Percentiles rank a stretch among this genome's conserved stretches.
These are phyloP conservation scores for Platanthera zijinensis DNA, from an alignment of 106 monocot species.

Conservation along the genomic window DNA sequence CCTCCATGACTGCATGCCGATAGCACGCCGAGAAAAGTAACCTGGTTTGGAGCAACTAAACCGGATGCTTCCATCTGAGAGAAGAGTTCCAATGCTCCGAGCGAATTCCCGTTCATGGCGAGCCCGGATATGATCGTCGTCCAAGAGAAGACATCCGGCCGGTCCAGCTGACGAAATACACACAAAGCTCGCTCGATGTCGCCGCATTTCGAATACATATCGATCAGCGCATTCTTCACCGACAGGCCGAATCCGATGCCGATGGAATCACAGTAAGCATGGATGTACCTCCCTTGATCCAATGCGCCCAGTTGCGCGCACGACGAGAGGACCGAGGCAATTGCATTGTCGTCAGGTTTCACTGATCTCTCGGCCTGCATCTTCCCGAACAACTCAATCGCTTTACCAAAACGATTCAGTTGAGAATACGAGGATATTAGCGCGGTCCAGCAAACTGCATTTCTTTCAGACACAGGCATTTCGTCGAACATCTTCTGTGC, in stretches of 20 bases:
- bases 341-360: slow-evolving; percentile 37
- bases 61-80: slow-evolving; percentile 41
- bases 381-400: slow-evolving; percentile 51
- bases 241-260: slow-evolving; percentile 21
- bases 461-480: slow-evolving; percentile 33
- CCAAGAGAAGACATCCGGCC: slow-evolving; percentile 66
- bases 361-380: slow-evolving; percentile 45
- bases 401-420: slow-evolving; percentile 26
- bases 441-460: slow-evolving; percentile 61
- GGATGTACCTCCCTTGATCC: slow-evolving; percentile 58
- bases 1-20: slow-evolving; percentile 82
- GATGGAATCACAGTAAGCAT: slow-evolving; percentile 47
- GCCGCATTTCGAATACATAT: slow-evolving; percentile 94
- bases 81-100: slow-evolving; percentile 55
- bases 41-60: slow-evolving; percentile 44
- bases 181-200: slow-evolving; percentile 43
- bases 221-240: slow-evolving; percentile 69
- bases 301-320: slow-evolving; percentile 69
- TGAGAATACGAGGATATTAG: slow-evolving; percentile 55
- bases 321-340: slow-evolving; percentile 60
- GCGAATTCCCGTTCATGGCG: slow-evolving; percentile 55
- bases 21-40: slow-evolving; percentile 78
- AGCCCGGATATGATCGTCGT: slow-evolving; percentile 65
- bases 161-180: slow-evolving; percentile 34
- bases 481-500: slow-evolving; percentile 56